phyloP scores from a whole-genome alignment of 495 filamentous ascomycete species.

The Annulohypoxylon moriforme region DNA sequence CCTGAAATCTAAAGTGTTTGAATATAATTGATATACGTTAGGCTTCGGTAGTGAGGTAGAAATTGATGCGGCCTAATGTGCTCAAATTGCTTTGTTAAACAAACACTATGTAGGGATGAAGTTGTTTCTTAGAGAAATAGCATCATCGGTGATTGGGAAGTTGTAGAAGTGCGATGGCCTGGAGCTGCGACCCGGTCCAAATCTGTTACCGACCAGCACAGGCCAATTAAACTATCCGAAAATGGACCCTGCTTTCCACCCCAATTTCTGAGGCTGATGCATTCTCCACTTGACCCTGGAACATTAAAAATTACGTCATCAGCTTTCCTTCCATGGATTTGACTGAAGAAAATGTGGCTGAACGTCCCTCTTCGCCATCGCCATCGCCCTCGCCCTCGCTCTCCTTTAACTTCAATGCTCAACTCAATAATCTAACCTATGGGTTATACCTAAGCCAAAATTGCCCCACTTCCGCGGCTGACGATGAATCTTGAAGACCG shows the following conservation, averaged over 20 bases:
- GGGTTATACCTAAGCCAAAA: not conserved
- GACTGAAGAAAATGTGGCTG: not conserved
- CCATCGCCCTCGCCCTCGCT: not conserved
- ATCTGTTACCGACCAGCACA: slow-evolving; percentile 10
- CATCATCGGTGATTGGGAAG: slow-evolving; percentile 24
- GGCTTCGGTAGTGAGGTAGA: slow-evolving; percentile 13
- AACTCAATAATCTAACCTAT: not conserved
- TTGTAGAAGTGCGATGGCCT: slow-evolving; percentile 19
- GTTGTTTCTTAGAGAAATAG: slow-evolving; percentile 23
- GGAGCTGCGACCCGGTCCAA: not conserved
- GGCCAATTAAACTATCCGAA: slow-evolving; percentile 28
- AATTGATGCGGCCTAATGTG: slow-evolving; percentile 37
- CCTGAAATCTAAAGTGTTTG: not conserved
- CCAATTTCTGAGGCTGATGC: slow-evolving; percentile 23
- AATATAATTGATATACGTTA: slow-evolving; percentile 1
- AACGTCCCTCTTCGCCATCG: not conserved
- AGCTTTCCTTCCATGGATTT: not conserved
- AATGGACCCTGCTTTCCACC: not conserved
- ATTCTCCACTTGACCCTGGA: slow-evolving; percentile 13
- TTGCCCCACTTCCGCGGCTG: not conserved
- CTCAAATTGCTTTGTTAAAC: slow-evolving; percentile 15
- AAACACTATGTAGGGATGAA: slow-evolving; percentile 22
- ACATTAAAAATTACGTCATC: slow-evolving; percentile 20
- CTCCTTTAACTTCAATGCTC: slow-evolving; percentile 5
- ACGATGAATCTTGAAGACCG: not conserved